phyloP scores from a whole-genome alignment of 2,329 filamentous ascomycete species.

The Trichoderma sp. region DNA sequence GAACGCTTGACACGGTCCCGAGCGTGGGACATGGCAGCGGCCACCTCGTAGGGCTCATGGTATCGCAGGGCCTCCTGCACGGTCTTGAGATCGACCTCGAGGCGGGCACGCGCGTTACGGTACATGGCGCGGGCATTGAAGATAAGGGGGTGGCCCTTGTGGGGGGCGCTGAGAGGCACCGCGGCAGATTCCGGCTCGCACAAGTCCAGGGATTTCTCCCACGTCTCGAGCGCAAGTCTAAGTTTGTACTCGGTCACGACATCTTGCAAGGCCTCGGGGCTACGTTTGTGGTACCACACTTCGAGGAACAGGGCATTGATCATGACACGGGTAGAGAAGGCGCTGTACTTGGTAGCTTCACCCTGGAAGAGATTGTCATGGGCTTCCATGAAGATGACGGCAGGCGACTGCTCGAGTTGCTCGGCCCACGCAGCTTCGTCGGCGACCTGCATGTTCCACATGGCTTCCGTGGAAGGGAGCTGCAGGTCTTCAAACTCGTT shows the following conservation, averaged over 20 bases:
- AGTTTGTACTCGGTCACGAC: constrained; percentile 99
- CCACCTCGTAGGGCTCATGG: constrained; percentile 96
- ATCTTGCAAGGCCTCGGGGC: constrained; percentile 94
- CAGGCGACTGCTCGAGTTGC: constrained; percentile 69
- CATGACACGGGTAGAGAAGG: constrained; percentile 96
- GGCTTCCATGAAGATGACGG: constrained; percentile 87
- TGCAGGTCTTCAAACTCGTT: constrained; percentile 95
- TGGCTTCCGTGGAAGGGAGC: constrained; percentile 87
- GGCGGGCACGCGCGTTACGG: constrained; percentile 86
- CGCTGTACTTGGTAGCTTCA: constrained; percentile 87
- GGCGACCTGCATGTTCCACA: constrained; percentile 84
- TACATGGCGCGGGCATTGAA: constrained; percentile 99
- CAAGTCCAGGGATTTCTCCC: constrained; percentile 93
- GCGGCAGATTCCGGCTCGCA: constrained; percentile 90
- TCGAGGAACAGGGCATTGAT: constrained; percentile 98
- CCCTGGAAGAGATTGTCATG: constrained; percentile 96
- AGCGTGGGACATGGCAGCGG: constrained; percentile 92
- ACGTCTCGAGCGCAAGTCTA: constrained; percentile 92
- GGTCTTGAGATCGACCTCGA: constrained; percentile 93
- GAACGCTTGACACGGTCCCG: constrained; percentile 93
- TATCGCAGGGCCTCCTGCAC: constrained; percentile 96
- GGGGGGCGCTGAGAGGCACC: constrained; percentile 88
- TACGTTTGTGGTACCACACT: constrained; percentile 98
- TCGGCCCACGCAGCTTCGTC: constrained; percentile 88
- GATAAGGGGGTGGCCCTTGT: constrained; percentile 93